Base-by-base conservation (phyloP, 2,329 filamentous ascomycete genomes). In the Colletotrichum sp. region DNA sequence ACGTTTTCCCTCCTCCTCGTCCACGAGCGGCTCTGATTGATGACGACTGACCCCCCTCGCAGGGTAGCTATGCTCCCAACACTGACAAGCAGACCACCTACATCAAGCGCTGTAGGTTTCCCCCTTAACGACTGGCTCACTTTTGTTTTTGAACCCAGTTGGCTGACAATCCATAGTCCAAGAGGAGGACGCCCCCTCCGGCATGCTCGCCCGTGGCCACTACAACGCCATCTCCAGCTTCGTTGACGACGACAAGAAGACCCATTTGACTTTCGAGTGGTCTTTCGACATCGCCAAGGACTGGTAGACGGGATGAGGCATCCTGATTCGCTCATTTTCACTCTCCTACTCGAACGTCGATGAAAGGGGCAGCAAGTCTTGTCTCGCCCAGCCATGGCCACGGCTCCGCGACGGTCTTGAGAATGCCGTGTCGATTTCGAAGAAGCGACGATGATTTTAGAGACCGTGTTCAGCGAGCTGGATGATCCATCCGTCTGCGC, bases 251-350 rank as follows among this genome's bases (percentile, higher is more conserved):
- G 97, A 99, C 88, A 94, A 97, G 85, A 93, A 95, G 86, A 93
- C 91, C 78, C 96, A 99, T 86, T 90, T 99, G 78, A 90, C 94
- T 84, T 99, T 99, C 85, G 94, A 98, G 82, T 99, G 97, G 97
- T 93, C 93, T 77, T 99, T 99, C 82, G 95, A 98, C 83, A 98
- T 99, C 84, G 91, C 94, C 87, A 99, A 99, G 91, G 95, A 98
- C 84, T 99, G 97, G 97, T 95, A 93, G 80, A 81, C 34, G 10
- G 28, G 36, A 73, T 22, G 18, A 44, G 9, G 32, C 59, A 30
- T 24, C 15, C 16, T 32, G 24, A 30, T 39, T 32, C 34, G 39
- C 63, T 30, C 15, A 22, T 66, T 34, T 22, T 52, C 39, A 30
- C 28, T 26, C 18, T 30, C 39, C 36, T 48, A n/a, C 24, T 30